Evolutionary conservation across 1,284 basidiomycete species (phyloP).

Genomic region (Pseudomicrostroma phylloplanum): DNA sequence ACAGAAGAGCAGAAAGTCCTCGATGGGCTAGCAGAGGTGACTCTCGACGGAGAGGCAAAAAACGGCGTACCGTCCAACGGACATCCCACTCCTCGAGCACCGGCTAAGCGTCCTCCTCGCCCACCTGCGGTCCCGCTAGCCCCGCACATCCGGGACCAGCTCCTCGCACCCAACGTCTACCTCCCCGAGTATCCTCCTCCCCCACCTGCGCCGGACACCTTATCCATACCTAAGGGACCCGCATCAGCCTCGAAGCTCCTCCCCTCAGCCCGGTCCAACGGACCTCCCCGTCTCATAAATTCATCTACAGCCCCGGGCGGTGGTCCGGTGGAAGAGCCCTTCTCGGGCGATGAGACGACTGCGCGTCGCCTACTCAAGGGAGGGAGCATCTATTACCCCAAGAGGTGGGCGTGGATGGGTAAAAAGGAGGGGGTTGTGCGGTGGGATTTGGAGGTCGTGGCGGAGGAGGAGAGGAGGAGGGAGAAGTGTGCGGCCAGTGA

Average conservation of each 20-base stretch:
- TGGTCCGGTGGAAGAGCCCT: not conserved
- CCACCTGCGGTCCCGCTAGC: not conserved
- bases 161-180: not conserved
- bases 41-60: too few species aligned
- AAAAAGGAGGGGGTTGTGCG: slow-evolving; percentile 6
- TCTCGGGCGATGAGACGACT: not conserved
- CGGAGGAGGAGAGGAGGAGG: too few species aligned
- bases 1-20: too few species aligned
- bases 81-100: not conserved
- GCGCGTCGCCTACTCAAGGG: not conserved
- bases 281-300: not conserved
- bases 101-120: too few species aligned
- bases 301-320: not conserved
- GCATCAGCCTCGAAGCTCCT: not conserved
- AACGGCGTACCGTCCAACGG: too few species aligned
- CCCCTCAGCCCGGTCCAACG: not conserved
- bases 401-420: slow-evolving; percentile 9
- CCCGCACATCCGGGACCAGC: not conserved
- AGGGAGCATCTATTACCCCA: slow-evolving; percentile 1
- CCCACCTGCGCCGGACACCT: not conserved
- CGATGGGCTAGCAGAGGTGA: not conserved
- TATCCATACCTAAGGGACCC: not conserved
- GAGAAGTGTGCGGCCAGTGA: too few species aligned
- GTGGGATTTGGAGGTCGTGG: not conserved
- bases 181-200: not conserved